phyloP scores from a whole-genome alignment of 163 green algal species.

The Smithsoniella earleae region DNA sequence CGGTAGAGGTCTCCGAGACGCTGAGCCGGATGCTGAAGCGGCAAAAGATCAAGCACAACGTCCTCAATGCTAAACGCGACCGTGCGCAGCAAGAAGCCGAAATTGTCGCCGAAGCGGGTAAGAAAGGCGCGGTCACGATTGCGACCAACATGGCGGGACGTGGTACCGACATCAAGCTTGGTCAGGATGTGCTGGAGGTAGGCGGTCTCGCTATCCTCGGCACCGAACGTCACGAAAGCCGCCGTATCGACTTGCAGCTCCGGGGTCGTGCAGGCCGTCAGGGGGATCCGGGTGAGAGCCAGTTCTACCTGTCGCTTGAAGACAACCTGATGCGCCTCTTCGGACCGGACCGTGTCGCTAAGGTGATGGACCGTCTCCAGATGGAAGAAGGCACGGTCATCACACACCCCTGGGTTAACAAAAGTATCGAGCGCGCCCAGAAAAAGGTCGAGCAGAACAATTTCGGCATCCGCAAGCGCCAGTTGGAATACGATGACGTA shows the following conservation, averaged over 20 bases:
- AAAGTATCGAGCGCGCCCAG: not conserved
- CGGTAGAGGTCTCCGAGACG: constrained; percentile 68
- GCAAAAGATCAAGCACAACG: constrained; percentile 29
- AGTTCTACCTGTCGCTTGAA: not conserved
- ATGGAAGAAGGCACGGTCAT: not conserved
- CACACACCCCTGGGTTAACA: not conserved
- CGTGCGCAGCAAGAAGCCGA: constrained; percentile 23
- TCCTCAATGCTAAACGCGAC: constrained; percentile 21
- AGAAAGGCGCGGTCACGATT: constrained; percentile 63
- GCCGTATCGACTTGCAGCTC: constrained; percentile 7
- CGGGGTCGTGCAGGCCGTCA: constrained; percentile 4
- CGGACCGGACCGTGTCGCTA: too few species aligned
- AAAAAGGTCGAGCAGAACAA: not conserved
- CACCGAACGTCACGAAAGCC: too few species aligned
- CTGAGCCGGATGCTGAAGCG: constrained; percentile 44
- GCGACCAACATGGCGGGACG: constrained; percentile 77
- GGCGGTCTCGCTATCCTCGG: too few species aligned
- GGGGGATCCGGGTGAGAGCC: constrained; percentile 21
- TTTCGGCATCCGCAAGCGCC: not conserved
- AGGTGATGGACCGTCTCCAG: not conserved
- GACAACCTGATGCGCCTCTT: too few species aligned
- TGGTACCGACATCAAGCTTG: constrained; percentile 79
- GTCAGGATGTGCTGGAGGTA: too few species aligned
- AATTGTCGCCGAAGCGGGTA: constrained; percentile 47
- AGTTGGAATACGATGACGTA: not conserved